Percentiles rank a stretch among this genome's conserved stretches.
Evolutionary conservation across 805 yeast species (phyloP).

Genomic region (Candida multigemmis): DNA sequence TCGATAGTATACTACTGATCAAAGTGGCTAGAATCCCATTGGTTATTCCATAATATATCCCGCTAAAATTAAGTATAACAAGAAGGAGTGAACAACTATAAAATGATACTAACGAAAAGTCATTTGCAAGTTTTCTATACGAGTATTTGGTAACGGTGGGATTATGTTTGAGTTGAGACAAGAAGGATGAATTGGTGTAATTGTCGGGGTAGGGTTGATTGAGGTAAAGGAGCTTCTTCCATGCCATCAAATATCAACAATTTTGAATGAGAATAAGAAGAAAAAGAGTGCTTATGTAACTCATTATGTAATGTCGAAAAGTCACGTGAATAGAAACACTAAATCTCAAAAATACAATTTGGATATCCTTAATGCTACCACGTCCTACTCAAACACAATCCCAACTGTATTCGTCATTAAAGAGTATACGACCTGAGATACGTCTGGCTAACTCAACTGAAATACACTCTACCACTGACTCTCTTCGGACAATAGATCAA

Average conservation of each 20-base stretch:
- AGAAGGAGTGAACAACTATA: constrained; percentile 58
- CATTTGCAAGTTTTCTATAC: constrained; percentile 55
- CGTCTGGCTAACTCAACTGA: too few species aligned
- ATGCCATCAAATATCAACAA: constrained; percentile 22
- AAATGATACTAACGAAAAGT: constrained; percentile 57
- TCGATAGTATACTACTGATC: constrained; percentile 12
- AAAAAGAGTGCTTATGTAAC: too few species aligned
- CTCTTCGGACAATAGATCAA: constrained; percentile 31
- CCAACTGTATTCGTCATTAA: too few species aligned
- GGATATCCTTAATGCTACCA: too few species aligned
- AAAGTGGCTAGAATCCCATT: constrained; percentile 36
- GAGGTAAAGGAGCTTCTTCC: constrained; percentile 84
- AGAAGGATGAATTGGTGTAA: constrained; percentile 73
- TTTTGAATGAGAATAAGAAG: neutral
- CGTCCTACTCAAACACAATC: too few species aligned
- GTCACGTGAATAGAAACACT: constrained; percentile 5
- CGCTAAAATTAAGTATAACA: constrained; percentile 61
- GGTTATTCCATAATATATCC: constrained; percentile 44
- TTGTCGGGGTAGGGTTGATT: constrained; percentile 86
- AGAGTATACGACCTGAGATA: too few species aligned
- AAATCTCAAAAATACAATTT: neutral
- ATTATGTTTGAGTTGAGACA: constrained; percentile 73
- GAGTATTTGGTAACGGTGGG: constrained; percentile 64
- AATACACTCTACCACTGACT: too few species aligned
- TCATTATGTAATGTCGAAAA: constrained; percentile 3